Conservation (phyloP, 768 basidiomycete genomes). For the Leccinellum rugosiceps region DNA sequence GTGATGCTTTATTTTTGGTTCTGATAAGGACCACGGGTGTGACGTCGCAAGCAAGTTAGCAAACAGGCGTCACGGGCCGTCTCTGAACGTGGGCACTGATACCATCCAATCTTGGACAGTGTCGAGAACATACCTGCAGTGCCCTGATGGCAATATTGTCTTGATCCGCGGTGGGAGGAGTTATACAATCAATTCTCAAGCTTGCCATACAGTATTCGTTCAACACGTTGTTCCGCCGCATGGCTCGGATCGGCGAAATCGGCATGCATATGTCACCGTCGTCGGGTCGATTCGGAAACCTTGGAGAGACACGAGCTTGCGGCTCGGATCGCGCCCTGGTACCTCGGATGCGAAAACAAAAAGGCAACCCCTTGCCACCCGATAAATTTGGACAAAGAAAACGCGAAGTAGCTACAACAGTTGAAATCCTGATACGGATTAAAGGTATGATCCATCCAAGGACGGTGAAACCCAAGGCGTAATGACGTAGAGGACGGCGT, state of each 20-base stretch:
- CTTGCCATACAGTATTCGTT: not conserved
- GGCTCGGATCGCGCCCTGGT: not conserved
- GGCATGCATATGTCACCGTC: not conserved
- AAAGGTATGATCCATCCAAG: constrained; percentile 14
- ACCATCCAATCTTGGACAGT: not conserved
- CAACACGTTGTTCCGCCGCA: too few species aligned
- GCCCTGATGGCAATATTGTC: not conserved
- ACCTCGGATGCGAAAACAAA: not conserved
- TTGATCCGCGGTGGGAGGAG: not conserved
- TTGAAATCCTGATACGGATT: constrained; percentile 16
- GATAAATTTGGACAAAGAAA: not conserved
- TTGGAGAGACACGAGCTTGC: not conserved
- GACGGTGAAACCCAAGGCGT: not conserved
- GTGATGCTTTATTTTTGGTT: not conserved
- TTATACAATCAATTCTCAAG: not conserved
- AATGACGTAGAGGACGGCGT: constrained; percentile 3
- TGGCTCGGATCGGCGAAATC: not conserved
- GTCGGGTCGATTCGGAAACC: not conserved
- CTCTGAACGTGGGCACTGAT: not conserved
- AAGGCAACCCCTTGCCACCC: constrained; percentile 22
- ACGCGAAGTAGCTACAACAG: constrained; percentile 5
- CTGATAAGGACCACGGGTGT: not conserved
- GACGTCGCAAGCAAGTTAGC: not conserved
- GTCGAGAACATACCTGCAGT: not conserved
- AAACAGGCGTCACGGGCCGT: not conserved